phyloP scores from a whole-genome alignment of 306 rosid species.

The Lagenaria siceraria region DNA sequence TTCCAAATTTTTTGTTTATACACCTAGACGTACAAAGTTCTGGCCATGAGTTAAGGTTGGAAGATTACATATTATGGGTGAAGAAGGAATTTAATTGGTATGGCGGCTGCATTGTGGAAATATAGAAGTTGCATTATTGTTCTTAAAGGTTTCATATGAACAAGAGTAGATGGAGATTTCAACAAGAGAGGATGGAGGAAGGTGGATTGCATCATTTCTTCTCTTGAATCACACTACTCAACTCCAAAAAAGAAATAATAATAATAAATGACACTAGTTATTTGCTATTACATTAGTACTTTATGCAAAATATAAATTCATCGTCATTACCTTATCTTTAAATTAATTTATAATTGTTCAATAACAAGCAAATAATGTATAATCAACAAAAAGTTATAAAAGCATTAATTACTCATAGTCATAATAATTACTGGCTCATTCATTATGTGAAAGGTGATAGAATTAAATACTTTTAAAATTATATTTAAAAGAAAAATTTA shows the following conservation, averaged over 20 bases:
- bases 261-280: neutral
- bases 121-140: neutral
- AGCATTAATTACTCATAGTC: neutral
- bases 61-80: neutral
- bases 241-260: neutral
- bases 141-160: neutral
- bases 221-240: neutral
- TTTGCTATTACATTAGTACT: no score
- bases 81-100: neutral
- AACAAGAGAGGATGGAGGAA: neutral
- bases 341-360: neutral
- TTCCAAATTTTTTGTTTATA: neutral
- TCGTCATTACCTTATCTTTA: neutral
- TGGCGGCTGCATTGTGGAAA: neutral
- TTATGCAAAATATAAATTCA: neutral
- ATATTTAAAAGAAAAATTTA: neutral
- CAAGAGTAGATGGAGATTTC: neutral
- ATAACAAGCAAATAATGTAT: neutral
- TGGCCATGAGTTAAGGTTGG: neutral
- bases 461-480: neutral
- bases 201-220: neutral
- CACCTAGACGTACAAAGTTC: neutral
- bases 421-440: neutral
- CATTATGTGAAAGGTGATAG: neutral
- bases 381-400: neutral